Evolutionary conservation across 176 grass and related monocot genomes (phyloP), one percentile per base, ranked within the genome.

Genomic region (Eragrostis nindensis): DNA sequence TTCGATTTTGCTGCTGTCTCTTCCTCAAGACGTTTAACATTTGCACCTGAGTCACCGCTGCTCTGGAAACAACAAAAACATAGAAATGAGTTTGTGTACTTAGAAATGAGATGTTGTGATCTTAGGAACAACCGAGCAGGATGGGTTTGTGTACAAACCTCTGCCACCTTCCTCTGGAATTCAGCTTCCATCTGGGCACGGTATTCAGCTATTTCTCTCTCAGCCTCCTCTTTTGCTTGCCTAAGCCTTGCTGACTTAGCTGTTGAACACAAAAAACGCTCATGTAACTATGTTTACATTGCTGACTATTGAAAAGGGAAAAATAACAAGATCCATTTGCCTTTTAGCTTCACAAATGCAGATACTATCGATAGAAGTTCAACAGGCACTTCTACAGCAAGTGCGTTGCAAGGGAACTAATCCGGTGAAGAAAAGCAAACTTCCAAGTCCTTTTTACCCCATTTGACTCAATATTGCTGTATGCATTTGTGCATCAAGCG

Each of bases 211-310:
- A 92, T 81, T 52, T 97, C 92, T 47, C 73, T 90, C 71, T 97
- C 91, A 44, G 91, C 94, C 80, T 97, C 94, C 84, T 94, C 94
- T 75, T 97, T 97, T 22, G 94, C 94, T 71, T 94, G 87, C 85
- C 81, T 92, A 32, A 97, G 87, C 87, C 91, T 92, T 36, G 89
- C 87, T 6, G 64, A 81, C 83, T 94, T 97, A 76, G 87, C 94
- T 97, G 75, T 48, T 43, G 76, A 79, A 74, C 40, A 82, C 4
- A 64, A 6, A 49, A 75, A 82, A 73, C 6, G 48, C 64, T 39
- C 69, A 42, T 54, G 25, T 15, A 56, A 47, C 27, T 62, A 42
- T 54, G 25, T 15, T 72, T 67, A 11, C 7, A 29, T 18, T 18
- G 21, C n/a, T n/a, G 32, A 25, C 4, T 25, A 52, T 13, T 21